Base-by-base conservation (phyloP, 164 flowering plant species). In the Dillenia suffruticosa region DNA sequence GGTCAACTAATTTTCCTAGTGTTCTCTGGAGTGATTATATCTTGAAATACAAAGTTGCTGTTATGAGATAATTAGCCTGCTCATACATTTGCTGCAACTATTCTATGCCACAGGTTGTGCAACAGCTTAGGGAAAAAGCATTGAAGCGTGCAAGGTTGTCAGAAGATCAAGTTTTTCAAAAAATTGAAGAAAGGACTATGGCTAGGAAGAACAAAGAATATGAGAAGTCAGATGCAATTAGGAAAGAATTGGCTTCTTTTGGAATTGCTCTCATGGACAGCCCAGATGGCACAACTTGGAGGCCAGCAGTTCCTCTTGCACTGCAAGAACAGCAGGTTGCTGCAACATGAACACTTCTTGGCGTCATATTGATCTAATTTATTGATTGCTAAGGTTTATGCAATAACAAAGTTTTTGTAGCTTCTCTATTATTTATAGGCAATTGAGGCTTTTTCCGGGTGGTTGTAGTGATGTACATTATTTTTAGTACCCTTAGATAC, bases 251-350 rank as follows among this genome's bases (percentile, higher is more conserved):
- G 63, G 89, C 93, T 49, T 77, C 79, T 48, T 59, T 80, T 24
- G 99, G 99, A 9, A 85, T 94, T 63, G 84, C 96, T 49, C 84
- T 94, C 40, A 94, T 94, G 98, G 98, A 93, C 73, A 75, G 79
- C 71, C 95, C 96, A 14, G 77, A 86, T 16, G 92, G 95, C 66
- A 93, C 97, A 17, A 71, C 78, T 10, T 91, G 99, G 99, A 86
- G 97, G 77, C 99, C 99, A 11, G 72, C 84, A n/a, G 61, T 91
- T 65, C 99, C 99, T 1, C 79, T 76, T 56, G 71, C 84, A 49
- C 58, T 89, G 62, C 95, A 89, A 73, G 89, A 84, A 51, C 78
- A 71, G 61, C 75, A 68, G 65, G 62, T 44, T 53, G 51, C 79
- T 51, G 54, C 77, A 70, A 59, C 70, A 54, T 82, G 74, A 78